phyloP scores from a whole-genome alignment of 2,329 filamentous ascomycete genomes.

The Phoma sp. region DNA sequence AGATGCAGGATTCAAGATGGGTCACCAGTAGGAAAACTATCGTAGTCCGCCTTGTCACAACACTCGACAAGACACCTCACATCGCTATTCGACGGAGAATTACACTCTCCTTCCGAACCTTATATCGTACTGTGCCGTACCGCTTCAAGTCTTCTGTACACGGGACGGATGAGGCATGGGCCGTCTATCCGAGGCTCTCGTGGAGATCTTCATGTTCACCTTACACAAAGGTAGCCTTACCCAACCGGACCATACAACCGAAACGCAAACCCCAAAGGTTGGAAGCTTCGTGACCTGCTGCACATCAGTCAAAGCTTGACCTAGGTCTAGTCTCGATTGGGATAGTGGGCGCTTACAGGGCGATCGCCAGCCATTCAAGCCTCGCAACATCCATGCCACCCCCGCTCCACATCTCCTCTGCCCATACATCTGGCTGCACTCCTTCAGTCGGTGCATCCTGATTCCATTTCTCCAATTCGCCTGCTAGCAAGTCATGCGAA shows the following conservation, averaged over 20 bases:
- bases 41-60: too few species aligned
- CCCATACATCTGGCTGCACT: slow-evolving; percentile 39
- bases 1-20: not conserved
- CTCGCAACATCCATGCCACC: slow-evolving; percentile 24
- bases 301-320: slow-evolving; percentile 27
- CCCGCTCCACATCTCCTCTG: slow-evolving; percentile 32
- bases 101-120: not conserved
- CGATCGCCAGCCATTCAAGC: slow-evolving; percentile 26
- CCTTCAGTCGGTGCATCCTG: slow-evolving; percentile 23
- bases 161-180: slow-evolving; percentile 4
- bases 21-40: not conserved
- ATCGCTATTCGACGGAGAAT: not conserved
- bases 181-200: slow-evolving; percentile 9
- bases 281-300: slow-evolving; percentile 24
- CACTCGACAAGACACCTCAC: not conserved
- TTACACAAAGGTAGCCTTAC: not conserved
- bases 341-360: slow-evolving; percentile 28
- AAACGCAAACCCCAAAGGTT: slow-evolving; percentile 2
- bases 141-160: slow-evolving; percentile 1
- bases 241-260: not conserved
- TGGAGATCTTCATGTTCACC: not conserved
- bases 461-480: slow-evolving; percentile 37
- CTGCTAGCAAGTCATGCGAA: slow-evolving; percentile 44
- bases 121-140: slow-evolving; percentile 2
- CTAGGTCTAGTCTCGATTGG: slow-evolving; percentile 9